Evolutionary conservation across 345 rosid species (phyloP).

Genomic region (Hypericum androsaemum): DNA sequence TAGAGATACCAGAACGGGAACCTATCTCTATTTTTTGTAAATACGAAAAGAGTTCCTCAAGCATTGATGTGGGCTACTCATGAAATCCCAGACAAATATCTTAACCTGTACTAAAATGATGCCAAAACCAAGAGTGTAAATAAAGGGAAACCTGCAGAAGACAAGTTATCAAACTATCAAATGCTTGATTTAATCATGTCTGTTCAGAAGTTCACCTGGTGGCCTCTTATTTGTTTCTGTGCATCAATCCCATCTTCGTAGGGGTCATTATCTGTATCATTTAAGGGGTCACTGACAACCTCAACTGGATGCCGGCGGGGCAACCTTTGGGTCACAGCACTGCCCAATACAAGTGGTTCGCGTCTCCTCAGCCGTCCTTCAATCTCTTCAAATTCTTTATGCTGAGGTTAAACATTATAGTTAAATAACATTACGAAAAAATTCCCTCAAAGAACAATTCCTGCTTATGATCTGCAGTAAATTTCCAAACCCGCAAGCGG

Average conservation of each 20-base stretch:
- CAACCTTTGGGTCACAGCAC: conserved; percentile 70
- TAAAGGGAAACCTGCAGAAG: no score
- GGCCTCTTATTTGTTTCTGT: conserved; percentile 43
- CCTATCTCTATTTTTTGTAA: no score
- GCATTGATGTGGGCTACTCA: no score
- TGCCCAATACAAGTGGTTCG: conserved; percentile 75
- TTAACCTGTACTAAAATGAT: no score
- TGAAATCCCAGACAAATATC: no score
- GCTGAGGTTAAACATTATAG: conserved; percentile 40
- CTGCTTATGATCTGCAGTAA: conserved; percentile 1
- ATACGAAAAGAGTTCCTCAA: no score
- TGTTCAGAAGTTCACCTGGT: conserved; percentile 38
- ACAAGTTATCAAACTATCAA: no score
- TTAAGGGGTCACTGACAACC: conserved; percentile 78
- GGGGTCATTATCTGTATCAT: conserved; percentile 71
- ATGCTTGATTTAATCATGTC: no score
- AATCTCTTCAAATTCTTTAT: conserved; percentile 93
- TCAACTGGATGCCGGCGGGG: conserved; percentile 68
- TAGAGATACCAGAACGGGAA: no score
- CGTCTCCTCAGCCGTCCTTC: conserved; percentile 68
- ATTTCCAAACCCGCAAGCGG: conserved; percentile 48
- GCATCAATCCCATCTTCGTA: conserved; percentile 70
- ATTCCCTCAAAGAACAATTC: neutral
- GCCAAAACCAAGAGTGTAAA: no score
- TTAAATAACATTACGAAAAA: conserved; percentile 1